These are phyloP conservation scores for Cutaneotrichosporon cavernicola DNA, from an alignment of 1,284 basidiomycete genomes.

Conservation along the genomic window DNA sequence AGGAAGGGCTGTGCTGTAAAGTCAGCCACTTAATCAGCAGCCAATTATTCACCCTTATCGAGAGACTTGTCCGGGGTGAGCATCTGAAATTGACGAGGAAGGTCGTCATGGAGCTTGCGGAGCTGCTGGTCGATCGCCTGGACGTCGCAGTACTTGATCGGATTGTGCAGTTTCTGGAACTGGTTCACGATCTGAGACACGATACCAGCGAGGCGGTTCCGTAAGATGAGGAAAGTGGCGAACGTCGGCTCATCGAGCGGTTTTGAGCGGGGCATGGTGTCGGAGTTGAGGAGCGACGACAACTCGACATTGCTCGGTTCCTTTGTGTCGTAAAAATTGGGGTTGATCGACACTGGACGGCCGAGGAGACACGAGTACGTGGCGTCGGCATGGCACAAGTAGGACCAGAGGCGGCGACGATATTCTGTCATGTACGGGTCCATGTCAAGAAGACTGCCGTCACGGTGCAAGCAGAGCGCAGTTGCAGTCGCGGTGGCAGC, in stretches of 20 bases:
- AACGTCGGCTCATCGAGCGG: constrained; percentile 63
- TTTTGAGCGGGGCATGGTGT: constrained; percentile 28
- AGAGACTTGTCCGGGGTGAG: constrained; percentile 35
- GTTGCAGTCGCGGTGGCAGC: constrained; percentile 86
- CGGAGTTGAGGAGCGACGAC: constrained; percentile 51
- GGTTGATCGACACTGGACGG: constrained; percentile 65
- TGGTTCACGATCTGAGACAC: constrained; percentile 76
- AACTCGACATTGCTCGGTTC: constrained; percentile 76
- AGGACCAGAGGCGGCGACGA: constrained; percentile 86
- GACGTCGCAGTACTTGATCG: constrained; percentile 78
- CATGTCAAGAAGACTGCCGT: constrained; percentile 67
- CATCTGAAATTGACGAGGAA: constrained; percentile 61
- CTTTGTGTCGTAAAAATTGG: constrained; percentile 44
- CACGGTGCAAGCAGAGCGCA: constrained; percentile 84
- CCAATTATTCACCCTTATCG: constrained; percentile 36
- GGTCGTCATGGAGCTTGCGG: constrained; percentile 66
- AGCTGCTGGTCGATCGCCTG: constrained; percentile 78
- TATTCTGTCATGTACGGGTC: constrained; percentile 76
- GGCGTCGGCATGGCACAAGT: constrained; percentile 86
- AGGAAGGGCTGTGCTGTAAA: constrained; percentile 38
- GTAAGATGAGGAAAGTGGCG: constrained; percentile 78
- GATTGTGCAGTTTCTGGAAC: constrained; percentile 78
- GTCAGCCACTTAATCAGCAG: not conserved
- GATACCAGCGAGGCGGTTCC: constrained; percentile 77
- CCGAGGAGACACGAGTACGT: constrained; percentile 82